Conservation (phyloP, 805 yeast species). For the Grigorovia yakushimaensis region DNA sequence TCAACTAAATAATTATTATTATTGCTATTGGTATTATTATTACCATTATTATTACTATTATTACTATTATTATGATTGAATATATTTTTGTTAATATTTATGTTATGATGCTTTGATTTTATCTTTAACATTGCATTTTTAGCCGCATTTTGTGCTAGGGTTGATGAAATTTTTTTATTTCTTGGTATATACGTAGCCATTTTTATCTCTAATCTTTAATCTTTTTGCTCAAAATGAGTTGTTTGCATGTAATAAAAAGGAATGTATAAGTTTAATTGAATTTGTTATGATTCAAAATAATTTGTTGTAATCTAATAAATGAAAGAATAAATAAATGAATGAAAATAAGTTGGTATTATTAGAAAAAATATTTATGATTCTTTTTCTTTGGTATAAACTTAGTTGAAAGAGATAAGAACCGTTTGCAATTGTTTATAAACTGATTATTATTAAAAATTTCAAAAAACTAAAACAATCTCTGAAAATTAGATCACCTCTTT, state of each 20-base stretch:
- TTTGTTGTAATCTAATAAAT: slow-evolving; percentile 13
- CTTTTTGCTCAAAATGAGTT: neutral
- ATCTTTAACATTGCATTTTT: slow-evolving; percentile 17
- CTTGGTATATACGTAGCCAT: slow-evolving; percentile 5
- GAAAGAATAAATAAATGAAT: too few relatives aligned
- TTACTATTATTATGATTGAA: slow-evolving; percentile 1
- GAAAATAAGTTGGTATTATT: slow-evolving; percentile 13
- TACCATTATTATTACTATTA: too few relatives aligned
- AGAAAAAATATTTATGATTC: too few relatives aligned
- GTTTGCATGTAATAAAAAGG: neutral
- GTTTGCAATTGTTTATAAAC: too few relatives aligned
- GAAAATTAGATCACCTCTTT: too few relatives aligned
- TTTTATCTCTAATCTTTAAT: neutral
- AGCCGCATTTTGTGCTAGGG: slow-evolving; percentile 23
- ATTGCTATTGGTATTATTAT: too few relatives aligned
- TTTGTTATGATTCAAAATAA: too few relatives aligned
- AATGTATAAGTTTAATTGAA: slow-evolving; percentile 5
- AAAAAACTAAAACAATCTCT: too few relatives aligned
- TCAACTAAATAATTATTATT: too few relatives aligned
- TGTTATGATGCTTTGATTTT: slow-evolving; percentile 1
- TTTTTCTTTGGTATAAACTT: too few relatives aligned
- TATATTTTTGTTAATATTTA: neutral
- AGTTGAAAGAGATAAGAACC: too few relatives aligned
- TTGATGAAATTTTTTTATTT: slow-evolving; percentile 7
- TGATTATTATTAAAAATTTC: too few relatives aligned